Evolutionary conservation across 2,329 filamentous ascomycete genomes (phyloP).

Genomic region (Cercospora nicotianae): DNA sequence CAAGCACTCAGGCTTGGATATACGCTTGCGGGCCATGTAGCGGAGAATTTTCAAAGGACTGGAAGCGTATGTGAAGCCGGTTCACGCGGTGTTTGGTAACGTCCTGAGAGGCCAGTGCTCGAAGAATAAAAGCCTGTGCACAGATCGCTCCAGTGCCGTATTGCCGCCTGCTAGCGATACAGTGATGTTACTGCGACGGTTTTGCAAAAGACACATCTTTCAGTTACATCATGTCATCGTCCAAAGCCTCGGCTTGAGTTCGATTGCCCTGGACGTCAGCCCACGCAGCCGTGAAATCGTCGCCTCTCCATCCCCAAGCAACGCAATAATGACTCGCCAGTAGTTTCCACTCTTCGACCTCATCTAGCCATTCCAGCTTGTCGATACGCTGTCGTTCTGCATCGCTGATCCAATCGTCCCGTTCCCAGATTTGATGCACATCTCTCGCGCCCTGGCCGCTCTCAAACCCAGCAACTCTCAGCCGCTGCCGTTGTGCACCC

Average conservation of each 20-base stretch:
- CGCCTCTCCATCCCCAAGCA: constrained; percentile 76
- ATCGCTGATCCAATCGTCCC: constrained; percentile 69
- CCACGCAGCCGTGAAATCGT: constrained; percentile 31
- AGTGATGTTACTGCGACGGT: neutral
- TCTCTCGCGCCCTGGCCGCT: constrained; percentile 58
- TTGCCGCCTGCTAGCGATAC: neutral
- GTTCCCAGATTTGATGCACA: constrained; percentile 63
- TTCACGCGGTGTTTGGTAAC: neutral
- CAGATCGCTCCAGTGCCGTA: neutral
- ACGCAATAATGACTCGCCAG: constrained; percentile 87
- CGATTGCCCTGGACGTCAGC: constrained; percentile 24
- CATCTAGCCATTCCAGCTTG: constrained; percentile 81
- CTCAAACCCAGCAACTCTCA: constrained; percentile 67
- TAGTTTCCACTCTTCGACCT: constrained; percentile 90
- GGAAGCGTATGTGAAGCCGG: neutral
- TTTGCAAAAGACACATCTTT: too few relatives aligned
- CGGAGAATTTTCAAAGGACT: neutral
- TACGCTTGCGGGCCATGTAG: neutral
- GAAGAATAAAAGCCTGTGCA: neutral
- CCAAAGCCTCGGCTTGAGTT: constrained; percentile 22
- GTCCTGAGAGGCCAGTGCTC: neutral
- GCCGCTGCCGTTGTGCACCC: constrained; percentile 64
- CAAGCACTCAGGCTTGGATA: neutral
- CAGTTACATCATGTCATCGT: constrained; percentile 23
- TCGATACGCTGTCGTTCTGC: constrained; percentile 79